Base-by-base conservation (phyloP, 257 asterid genomes). In the Solanum virginianum region DNA sequence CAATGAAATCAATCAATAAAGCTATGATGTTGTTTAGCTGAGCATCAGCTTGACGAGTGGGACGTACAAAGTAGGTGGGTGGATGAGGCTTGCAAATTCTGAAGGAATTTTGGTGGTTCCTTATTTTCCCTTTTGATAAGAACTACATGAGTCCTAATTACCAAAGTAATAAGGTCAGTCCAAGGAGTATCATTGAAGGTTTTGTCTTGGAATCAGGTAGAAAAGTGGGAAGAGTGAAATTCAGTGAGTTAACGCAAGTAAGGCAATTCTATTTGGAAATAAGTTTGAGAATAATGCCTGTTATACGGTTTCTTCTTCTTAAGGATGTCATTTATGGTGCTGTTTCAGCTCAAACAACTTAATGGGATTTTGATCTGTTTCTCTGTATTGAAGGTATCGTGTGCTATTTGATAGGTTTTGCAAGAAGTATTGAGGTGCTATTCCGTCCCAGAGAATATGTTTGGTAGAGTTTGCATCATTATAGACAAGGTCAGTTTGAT, bases 401-500 rank as follows among this genome's bases (percentile, higher is more conserved):
- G 71, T 74, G 82, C 70, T 85, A 82, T 56, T 43, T 87, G 77
- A 86, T 90, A 97, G 99, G 99, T 97, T 86, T 88, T 97, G 91
- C 99, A 97, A 92, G 99, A 94, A 92, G 96, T 97, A 57, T 84
- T 97, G 87, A 89, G 90, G 55, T 93, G 93, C 85, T 95, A 92
- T 84, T 93, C 97, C 4, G 83, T 95, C 72, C 95, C 98, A 57
- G 98, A 97, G 18, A 89, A 88, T 87, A 85, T 91, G 86, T 95
- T 95, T 92, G 90, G 92, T 84, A 92, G 95, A 88, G 98, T 97
- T 88, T 97, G 99, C 91, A 91, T 97, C 39, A 89, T 90, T 80
- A 94, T 95, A 80, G 99, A 97, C 92, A 97, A 97, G 98, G 99
- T 96, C 66, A 88, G 93, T 86, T 84, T 63, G 87, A 88, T 74